These are phyloP conservation scores for Fusarium udum DNA, from an alignment of 2,329 filamentous ascomycete genomes.

Conservation along the genomic window DNA sequence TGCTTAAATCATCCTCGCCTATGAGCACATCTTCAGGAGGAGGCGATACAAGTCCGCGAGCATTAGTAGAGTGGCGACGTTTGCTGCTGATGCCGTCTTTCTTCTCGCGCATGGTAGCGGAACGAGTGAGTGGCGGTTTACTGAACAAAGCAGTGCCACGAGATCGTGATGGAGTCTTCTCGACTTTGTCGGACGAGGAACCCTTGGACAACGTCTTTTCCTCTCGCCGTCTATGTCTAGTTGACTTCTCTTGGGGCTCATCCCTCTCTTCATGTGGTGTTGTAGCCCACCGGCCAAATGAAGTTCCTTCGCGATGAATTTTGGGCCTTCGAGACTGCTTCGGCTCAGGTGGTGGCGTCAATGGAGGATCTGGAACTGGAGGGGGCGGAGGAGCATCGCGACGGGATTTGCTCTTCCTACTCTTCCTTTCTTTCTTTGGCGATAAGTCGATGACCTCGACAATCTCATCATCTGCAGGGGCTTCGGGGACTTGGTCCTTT, in stretches of 20 bases:
- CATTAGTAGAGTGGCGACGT: constrained; percentile 74
- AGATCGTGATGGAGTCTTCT: constrained; percentile 62
- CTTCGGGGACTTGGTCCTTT: constrained; percentile 44
- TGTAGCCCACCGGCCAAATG: constrained; percentile 81
- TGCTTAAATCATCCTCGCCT: constrained; percentile 60
- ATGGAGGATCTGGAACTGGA: constrained; percentile 57
- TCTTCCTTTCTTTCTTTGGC: constrained; percentile 56
- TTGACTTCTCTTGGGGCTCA: constrained; percentile 66
- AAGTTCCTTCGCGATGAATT: constrained; percentile 74
- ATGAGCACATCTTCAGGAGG: constrained; percentile 76
- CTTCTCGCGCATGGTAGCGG: constrained; percentile 74
- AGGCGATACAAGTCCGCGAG: constrained; percentile 73
- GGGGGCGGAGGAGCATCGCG: constrained; percentile 51
- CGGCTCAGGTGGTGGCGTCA: constrained; percentile 63
- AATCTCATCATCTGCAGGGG: constrained; percentile 25
- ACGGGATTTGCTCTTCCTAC: constrained; percentile 53
- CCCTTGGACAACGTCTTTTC: constrained; percentile 72
- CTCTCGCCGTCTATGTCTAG: constrained; percentile 69
- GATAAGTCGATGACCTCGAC: constrained; percentile 63
- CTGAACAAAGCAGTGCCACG: constrained; percentile 72
- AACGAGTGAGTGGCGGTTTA: constrained; percentile 72
- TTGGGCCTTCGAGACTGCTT: constrained; percentile 75
- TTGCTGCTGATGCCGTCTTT: constrained; percentile 65
- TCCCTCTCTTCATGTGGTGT: constrained; percentile 57
- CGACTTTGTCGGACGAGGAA: constrained; percentile 76